Evolutionary conservation across 805 yeast genomes (phyloP), one percentile per base, ranked within the genome.

Genomic region (Saccharomycopsis sp.): DNA sequence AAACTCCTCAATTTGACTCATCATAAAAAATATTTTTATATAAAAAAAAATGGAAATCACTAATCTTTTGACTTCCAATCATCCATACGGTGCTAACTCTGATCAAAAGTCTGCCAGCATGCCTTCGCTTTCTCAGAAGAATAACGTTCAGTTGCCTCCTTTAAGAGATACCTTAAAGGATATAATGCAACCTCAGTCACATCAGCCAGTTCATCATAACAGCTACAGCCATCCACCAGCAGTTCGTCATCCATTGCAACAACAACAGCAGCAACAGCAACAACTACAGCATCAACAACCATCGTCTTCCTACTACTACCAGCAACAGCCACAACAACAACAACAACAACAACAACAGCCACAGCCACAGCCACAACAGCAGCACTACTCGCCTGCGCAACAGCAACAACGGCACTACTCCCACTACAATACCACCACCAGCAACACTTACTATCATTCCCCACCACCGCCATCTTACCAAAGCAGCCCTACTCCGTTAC

Each of bases 21-120:
- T n/a, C n/a, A n/a, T n/a, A n/a, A n/a, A n/a, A n/a, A n/a, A n/a
- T n/a, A n/a, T n/a, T n/a, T n/a, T n/a, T n/a, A n/a, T n/a, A n/a
- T n/a, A n/a, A n/a, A n/a, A n/a, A 26, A 37, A 4, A 8, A 39
- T 39, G 42, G 42, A 39, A 39, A 39, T 39, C 35, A 39, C 42
- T 6, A 39, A 39, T n/a, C 22, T 39, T 6, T 17, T 39, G 14
- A 14, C 33, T n/a, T 14, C 33, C 4, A 8, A 13, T 29, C 37
- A 14, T 16, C 19, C 20, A 6, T 38, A 38, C 20, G 4, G 34
- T 14, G 19, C 33, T 37, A 14, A 14, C 29, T 7, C 35, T 13
- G 7, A 7, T 36, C 40, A 16, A 20, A 34, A 34, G 31, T 20
- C 8, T 23, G 14, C 6, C 6, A 21, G n/a, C 33, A 9, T 41